phyloP scores from a whole-genome alignment of 2,329 filamentous ascomycete genomes.

The Pseudocercospora eumusae region DNA sequence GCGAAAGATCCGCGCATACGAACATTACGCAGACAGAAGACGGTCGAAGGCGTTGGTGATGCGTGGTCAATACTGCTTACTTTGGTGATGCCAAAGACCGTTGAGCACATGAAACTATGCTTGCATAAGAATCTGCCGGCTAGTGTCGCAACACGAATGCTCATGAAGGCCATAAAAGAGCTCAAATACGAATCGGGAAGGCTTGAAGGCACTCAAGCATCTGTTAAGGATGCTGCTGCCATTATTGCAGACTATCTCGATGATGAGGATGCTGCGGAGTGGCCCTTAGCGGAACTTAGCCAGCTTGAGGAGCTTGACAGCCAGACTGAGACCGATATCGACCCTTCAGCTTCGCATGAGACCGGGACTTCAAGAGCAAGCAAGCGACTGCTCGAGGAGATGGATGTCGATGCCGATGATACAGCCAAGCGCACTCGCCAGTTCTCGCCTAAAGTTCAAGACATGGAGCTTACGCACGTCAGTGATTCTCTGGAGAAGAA shows the following conservation, averaged over 20 bases:
- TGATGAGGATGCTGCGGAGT: constrained; percentile 18
- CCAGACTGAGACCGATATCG: constrained; percentile 38
- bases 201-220: constrained; percentile 34
- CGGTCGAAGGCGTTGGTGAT: constrained; percentile 11
- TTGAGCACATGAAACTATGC: constrained; percentile 50
- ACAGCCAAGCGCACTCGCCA: constrained; percentile 33
- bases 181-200: constrained; percentile 40
- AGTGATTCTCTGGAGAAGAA: constrained; percentile 46
- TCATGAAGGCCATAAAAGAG: constrained; percentile 42
- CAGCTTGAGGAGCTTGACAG: constrained; percentile 38
- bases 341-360: background rate
- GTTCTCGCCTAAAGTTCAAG: constrained; percentile 23
- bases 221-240: constrained; percentile 28
- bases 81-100: constrained; percentile 45
- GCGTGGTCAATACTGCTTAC: constrained; percentile 38
- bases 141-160: constrained; percentile 38
- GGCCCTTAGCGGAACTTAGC: constrained; percentile 33
- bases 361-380: constrained; percentile 8
- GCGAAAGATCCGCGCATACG: constrained; percentile 21
- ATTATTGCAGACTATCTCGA: constrained; percentile 30
- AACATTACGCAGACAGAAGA: constrained; percentile 15
- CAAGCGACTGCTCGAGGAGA: constrained; percentile 26
- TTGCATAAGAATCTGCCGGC: constrained; percentile 34
- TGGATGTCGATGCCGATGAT: constrained; percentile 16
- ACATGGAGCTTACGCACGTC: constrained; percentile 43